These are phyloP conservation scores for Pseudotsuga menziesii DNA, from an alignment of 75 land plant species.

Conservation along the genomic window DNA sequence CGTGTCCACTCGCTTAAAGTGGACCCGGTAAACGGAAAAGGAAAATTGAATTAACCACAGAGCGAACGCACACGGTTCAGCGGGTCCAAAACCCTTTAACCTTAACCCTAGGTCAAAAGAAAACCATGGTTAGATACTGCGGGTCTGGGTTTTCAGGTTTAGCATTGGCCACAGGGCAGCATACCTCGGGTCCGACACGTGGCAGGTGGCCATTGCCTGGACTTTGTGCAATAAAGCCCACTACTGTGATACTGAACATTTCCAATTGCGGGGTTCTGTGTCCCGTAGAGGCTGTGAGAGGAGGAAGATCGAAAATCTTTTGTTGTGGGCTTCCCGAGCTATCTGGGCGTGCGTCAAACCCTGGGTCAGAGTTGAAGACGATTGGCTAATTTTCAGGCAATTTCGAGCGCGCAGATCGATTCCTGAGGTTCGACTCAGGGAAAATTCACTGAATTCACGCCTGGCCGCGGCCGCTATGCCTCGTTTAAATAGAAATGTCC, in stretches of 20 bases:
- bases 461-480: not conserved
- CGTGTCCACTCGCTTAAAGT: not conserved
- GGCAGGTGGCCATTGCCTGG: not conserved
- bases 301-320: not conserved
- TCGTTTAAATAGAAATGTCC: not conserved
- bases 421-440: not conserved
- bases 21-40: not conserved
- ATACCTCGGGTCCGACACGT: not conserved
- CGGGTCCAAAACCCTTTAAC: not conserved
- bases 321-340: not conserved
- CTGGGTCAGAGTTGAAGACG: not conserved
- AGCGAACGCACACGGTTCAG: not conserved
- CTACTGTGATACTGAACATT: not conserved
- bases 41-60: not conserved
- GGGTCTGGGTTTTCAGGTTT: not conserved
- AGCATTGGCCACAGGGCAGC: not conserved
- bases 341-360: not conserved
- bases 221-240: not conserved
- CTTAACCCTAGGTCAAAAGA: not conserved
- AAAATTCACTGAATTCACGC: not conserved
- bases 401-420: constrained; percentile 2
- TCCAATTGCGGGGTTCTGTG: not conserved
- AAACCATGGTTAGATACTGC: not conserved
- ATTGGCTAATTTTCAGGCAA: not conserved
- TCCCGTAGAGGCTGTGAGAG: not conserved